Percentiles rank a stretch among this genome's conserved stretches.
phyloP scores from a whole-genome alignment of 371 early-diverging fungal species.

The Syncephalastrum racemosum region DNA sequence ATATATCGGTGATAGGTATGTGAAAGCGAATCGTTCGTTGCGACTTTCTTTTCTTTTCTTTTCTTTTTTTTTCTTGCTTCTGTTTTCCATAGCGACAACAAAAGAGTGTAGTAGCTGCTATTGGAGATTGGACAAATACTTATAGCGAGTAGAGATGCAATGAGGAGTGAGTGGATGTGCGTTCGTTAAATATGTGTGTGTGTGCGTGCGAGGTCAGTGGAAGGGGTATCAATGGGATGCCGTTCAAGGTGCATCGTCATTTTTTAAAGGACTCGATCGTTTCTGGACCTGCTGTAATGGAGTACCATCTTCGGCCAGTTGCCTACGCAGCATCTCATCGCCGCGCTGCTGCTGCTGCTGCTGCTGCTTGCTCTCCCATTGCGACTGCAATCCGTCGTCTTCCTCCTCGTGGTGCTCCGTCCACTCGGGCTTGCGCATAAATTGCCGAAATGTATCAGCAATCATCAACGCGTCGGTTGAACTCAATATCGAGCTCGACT shows the following conservation, averaged over 20 bases:
- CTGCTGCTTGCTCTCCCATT: neutral
- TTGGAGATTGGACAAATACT: too few relatives aligned
- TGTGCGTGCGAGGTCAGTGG: too few relatives aligned
- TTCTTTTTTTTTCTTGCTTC: too few relatives aligned
- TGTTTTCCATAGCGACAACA: too few relatives aligned
- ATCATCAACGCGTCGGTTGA: conserved; percentile 53
- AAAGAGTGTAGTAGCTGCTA: too few relatives aligned
- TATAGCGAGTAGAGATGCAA: too few relatives aligned
- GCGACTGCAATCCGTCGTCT: conserved; percentile 11
- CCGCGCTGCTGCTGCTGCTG: conserved; percentile 16
- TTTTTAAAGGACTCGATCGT: conserved; percentile 5
- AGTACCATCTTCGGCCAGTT: conserved; percentile 33
- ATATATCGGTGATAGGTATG: neutral
- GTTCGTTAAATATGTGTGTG: too few relatives aligned
- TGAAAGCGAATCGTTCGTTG: neutral
- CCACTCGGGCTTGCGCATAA: conserved; percentile 57
- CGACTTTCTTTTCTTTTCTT: too few relatives aligned
- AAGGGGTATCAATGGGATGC: too few relatives aligned
- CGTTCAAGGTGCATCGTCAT: too few relatives aligned
- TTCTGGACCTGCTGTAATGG: conserved; percentile 25
- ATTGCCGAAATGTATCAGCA: conserved; percentile 51
- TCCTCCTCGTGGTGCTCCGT: conserved; percentile 34
- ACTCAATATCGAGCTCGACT: conserved; percentile 44
- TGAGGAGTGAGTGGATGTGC: too few relatives aligned
- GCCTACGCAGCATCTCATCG: conserved; percentile 25